Evolutionary conservation across 495 filamentous ascomycete species (phyloP).

Genomic region (Lasiosphaeriaceae sp.): DNA sequence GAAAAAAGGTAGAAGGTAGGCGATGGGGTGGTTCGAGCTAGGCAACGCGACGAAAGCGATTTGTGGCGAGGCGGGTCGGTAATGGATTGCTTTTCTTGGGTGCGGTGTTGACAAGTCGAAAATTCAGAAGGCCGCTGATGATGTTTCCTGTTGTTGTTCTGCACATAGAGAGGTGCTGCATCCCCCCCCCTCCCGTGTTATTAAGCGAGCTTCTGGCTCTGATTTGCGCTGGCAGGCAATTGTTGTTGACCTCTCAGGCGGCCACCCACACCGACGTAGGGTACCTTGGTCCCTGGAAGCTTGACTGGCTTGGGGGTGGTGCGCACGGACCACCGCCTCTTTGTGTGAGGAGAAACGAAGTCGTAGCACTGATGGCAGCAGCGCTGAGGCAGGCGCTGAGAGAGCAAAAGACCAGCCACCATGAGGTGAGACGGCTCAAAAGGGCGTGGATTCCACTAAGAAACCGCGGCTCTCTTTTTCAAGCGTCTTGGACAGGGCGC

Average conservation of each 20-base stretch:
- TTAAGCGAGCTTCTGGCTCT: constrained; percentile 16
- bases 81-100: constrained; percentile 14
- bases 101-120: constrained; percentile 35
- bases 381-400: background rate
- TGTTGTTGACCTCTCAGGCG: constrained; percentile 21
- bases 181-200: constrained; percentile 1
- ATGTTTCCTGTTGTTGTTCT: constrained; percentile 24
- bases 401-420: background rate
- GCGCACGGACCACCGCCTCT: constrained; percentile 10
- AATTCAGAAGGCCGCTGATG: constrained; percentile 31
- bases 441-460: background rate
- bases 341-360: constrained; percentile 3
- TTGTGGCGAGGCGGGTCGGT: constrained; percentile 15
- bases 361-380: too few species aligned
- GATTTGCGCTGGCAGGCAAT: constrained; percentile 4
- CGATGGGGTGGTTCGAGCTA: constrained; percentile 16
- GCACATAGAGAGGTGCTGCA: constrained; percentile 8
- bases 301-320: too few species aligned
- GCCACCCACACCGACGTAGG: background rate
- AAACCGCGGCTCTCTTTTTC: constrained; percentile 1
- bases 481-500: background rate
- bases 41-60: constrained; percentile 11
- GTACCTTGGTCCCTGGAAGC: constrained; percentile 6
- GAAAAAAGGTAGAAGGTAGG: constrained; percentile 5
- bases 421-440: background rate